phyloP scores from a whole-genome alignment of 176 grass and related monocot genomes.

The Tillandsia leiboldiana region DNA sequence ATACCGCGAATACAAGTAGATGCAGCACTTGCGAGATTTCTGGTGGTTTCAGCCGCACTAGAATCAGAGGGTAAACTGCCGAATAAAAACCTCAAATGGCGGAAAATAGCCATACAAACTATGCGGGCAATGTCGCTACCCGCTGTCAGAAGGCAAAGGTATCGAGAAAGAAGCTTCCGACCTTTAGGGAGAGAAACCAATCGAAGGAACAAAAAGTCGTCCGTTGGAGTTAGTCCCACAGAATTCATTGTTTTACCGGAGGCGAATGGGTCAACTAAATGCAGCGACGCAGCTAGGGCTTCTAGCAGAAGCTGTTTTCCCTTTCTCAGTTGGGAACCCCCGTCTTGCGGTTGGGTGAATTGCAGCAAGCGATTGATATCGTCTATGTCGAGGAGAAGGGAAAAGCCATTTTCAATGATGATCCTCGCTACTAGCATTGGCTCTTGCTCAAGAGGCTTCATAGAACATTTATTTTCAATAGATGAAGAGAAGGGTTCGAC shows the following conservation, averaged over 20 bases:
- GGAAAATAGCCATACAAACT: slow-evolving; percentile 70
- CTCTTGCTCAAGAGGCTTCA: slow-evolving; percentile 70
- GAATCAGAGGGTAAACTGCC: slow-evolving; percentile 40
- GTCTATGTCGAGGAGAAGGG: slow-evolving; percentile 68
- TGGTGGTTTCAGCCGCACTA: slow-evolving; percentile 27
- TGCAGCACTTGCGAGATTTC: slow-evolving; percentile 38
- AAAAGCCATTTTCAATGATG: slow-evolving; percentile 69
- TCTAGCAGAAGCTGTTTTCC: slow-evolving; percentile 57
- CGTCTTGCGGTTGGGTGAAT: slow-evolving; percentile 65
- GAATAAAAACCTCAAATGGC: slow-evolving; percentile 63
- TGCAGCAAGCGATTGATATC: slow-evolving; percentile 64
- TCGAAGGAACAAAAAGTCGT: slow-evolving; percentile 74
- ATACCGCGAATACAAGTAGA: slow-evolving; percentile 36
- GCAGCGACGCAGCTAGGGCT: slow-evolving; percentile 58
- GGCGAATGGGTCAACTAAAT: slow-evolving; percentile 63
- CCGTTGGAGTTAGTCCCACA: slow-evolving; percentile 23
- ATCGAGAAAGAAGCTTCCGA: slow-evolving; percentile 52
- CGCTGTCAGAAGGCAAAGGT: slow-evolving; percentile 42
- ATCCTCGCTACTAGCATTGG: slow-evolving; percentile 80
- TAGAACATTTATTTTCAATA: slow-evolving; percentile 34
- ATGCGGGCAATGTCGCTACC: slow-evolving; percentile 45
- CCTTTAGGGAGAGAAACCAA: slow-evolving; percentile 70
- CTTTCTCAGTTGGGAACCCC: slow-evolving; percentile 49
- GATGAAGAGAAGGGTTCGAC: slow-evolving; percentile 43
- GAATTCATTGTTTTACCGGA: slow-evolving; percentile 30